These are phyloP conservation scores for Pseudogymnoascus sp. DNA, from an alignment of 2,329 filamentous ascomycete species.

Conservation along the genomic window DNA sequence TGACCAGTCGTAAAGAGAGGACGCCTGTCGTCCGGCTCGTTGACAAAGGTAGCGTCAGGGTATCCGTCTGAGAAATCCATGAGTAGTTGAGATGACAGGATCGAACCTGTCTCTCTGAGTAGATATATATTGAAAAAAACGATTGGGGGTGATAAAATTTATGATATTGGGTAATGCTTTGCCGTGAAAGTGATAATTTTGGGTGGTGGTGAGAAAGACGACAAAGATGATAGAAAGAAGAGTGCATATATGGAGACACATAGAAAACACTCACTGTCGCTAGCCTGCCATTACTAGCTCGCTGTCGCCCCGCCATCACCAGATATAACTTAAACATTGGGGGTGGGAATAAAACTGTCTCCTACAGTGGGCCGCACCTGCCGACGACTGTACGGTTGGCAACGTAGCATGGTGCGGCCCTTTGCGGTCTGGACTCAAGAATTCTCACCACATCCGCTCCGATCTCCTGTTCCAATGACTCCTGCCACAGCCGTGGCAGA, in stretches of 20 bases:
- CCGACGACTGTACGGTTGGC: background rate
- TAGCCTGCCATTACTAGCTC: background rate
- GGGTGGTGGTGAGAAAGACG: background rate
- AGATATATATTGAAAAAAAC: background rate
- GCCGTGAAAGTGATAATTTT: background rate
- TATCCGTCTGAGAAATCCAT: background rate
- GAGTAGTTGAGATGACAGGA: background rate
- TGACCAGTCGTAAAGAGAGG: background rate
- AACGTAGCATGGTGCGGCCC: no score
- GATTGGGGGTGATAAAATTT: background rate
- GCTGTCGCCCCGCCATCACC: background rate
- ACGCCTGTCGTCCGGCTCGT: background rate
- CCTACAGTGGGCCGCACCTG: background rate
- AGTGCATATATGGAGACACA: background rate
- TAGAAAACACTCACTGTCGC: background rate
- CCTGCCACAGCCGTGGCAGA: background rate
- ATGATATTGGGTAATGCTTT: background rate
- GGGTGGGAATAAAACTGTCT: background rate
- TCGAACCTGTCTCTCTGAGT: background rate
- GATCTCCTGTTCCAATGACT: background rate
- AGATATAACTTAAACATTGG: background rate
- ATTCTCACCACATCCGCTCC: background rate
- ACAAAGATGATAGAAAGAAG: background rate
- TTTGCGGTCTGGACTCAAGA: background rate
- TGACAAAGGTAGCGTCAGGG: background rate